Conservation (phyloP, 768 basidiomycete genomes). For the Pleurotus eryngii region DNA sequence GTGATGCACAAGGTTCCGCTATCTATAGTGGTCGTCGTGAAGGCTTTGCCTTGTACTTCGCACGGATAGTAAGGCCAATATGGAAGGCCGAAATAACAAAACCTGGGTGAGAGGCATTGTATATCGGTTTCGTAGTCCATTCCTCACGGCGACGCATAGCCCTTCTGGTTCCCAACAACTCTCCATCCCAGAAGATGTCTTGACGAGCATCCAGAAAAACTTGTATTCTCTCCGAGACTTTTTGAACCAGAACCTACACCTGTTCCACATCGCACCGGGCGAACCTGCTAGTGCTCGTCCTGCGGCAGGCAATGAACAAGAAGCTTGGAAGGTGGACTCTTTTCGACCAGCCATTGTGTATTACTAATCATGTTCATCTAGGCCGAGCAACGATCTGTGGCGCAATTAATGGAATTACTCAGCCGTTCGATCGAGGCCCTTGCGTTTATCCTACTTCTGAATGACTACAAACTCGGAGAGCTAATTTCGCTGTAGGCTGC, state of each 20-base stretch:
- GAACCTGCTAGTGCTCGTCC: slow-evolving; percentile 59
- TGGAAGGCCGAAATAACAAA: slow-evolving; percentile 83
- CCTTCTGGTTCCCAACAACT: slow-evolving; percentile 48
- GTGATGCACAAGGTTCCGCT: slow-evolving; percentile 65
- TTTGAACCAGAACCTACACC: slow-evolving; percentile 75
- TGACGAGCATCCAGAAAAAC: slow-evolving; percentile 78
- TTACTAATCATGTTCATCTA: slow-evolving; percentile 25
- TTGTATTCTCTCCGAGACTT: slow-evolving; percentile 74
- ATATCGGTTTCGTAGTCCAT: neutral
- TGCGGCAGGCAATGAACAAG: slow-evolving; percentile 65
- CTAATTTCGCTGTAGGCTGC: slow-evolving; percentile 71
- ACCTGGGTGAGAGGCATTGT: slow-evolving; percentile 41
- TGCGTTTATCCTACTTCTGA: slow-evolving; percentile 88
- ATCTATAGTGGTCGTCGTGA: slow-evolving; percentile 87
- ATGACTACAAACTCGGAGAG: slow-evolving; percentile 86
- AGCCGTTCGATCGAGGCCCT: slow-evolving; percentile 90
- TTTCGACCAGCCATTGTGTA: neutral
- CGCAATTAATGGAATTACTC: slow-evolving; percentile 71
- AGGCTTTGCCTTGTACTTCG: slow-evolving; percentile 83
- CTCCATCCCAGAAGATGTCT: slow-evolving; percentile 55
- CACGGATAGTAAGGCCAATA: slow-evolving; percentile 78
- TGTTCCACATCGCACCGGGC: slow-evolving; percentile 74
- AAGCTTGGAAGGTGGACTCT: slow-evolving; percentile 77
- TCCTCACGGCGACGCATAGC: slow-evolving; percentile 21
- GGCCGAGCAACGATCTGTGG: slow-evolving; percentile 82